Conservation (phyloP, 441 rosid species). For the Erodium texanum region DNA sequence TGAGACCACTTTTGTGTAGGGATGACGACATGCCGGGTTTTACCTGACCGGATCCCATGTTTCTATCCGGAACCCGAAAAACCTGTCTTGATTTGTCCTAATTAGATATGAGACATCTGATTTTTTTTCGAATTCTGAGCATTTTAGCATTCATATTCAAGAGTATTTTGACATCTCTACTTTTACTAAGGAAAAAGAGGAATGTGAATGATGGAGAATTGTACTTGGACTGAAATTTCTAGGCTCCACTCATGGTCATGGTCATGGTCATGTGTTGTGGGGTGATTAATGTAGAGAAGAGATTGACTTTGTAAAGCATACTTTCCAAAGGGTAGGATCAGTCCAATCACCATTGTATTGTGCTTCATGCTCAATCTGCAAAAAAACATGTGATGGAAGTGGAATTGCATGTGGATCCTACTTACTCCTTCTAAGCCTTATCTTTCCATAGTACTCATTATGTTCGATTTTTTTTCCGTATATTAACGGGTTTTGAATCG, state of each 20-base stretch:
- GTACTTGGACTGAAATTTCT: constrained; percentile 1
- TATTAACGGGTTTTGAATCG: not conserved
- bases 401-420: constrained; percentile 9
- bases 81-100: no score
- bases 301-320: not conserved
- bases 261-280: no score
- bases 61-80: no score
- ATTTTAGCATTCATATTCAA: no score
- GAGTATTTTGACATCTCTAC: no score
- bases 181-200: not conserved
- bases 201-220: not conserved
- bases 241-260: constrained; percentile 6
- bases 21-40: no score
- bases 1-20: not conserved
- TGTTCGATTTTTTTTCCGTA: not conserved
- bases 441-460: not conserved
- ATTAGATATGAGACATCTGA: no score
- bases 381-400: constrained; percentile 5
- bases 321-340: constrained; percentile 1
- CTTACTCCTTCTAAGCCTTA: not conserved
- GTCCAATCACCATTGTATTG: not conserved
- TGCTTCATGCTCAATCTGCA: constrained; percentile 7
- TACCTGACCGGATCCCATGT: no score
- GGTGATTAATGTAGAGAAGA: not conserved
- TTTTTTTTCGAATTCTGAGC: no score